A percentile compares a stretch with the other conserved stretches of the same genome.
phyloP scores from a whole-genome alignment of 352 stramenopile genomes.

The Phytophthora citricola region DNA sequence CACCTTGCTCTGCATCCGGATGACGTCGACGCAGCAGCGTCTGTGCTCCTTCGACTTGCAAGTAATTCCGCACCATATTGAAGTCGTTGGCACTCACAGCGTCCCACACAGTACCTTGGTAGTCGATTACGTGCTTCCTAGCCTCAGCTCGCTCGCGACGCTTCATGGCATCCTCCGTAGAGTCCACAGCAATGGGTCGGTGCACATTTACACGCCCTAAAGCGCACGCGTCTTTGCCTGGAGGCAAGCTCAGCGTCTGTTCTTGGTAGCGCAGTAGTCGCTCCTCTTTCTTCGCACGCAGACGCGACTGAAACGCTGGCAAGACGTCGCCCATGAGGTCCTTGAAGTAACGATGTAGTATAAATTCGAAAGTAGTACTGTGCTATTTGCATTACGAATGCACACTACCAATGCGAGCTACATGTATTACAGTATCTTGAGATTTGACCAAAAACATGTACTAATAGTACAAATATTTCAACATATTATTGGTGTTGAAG shows the following conservation, averaged over 20 bases:
- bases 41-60: constrained; percentile 62
- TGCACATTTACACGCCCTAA: constrained; percentile 6
- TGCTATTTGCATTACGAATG: too few relatives aligned
- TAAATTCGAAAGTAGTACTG: too few relatives aligned
- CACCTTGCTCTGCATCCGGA: constrained; percentile 52
- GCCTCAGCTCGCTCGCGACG: constrained; percentile 61
- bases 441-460: too few relatives aligned
- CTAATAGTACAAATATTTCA: too few relatives aligned
- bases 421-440: too few relatives aligned
- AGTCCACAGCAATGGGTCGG: constrained; percentile 12
- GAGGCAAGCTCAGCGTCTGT: constrained; percentile 3
- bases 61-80: constrained; percentile 62
- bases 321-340: neutral
- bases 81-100: constrained; percentile 52
- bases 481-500: too few relatives aligned
- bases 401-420: too few relatives aligned
- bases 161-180: constrained; percentile 35
- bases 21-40: constrained; percentile 53
- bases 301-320: constrained; percentile 51
- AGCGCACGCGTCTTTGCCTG: constrained; percentile 4
- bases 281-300: constrained; percentile 72
- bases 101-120: constrained; percentile 62
- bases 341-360: too few relatives aligned
- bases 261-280: constrained; percentile 35
- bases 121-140: constrained; percentile 61